Conservation (phyloP, 441 rosid genomes). For the Bruguiera hainesii region DNA sequence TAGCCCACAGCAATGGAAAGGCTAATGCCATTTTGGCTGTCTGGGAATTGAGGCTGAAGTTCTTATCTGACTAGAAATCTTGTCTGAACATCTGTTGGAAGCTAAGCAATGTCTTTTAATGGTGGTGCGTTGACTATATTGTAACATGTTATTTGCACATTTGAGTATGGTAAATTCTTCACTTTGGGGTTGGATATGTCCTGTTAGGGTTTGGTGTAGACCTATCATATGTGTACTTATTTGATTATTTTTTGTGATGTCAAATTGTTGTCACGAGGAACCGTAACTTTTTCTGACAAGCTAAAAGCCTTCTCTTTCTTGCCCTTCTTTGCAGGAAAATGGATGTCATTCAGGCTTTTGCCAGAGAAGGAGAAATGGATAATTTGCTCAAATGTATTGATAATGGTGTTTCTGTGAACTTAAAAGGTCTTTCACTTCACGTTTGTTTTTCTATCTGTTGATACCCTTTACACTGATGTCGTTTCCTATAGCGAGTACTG, state of each 20-base stretch:
- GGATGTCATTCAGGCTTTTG: slow-evolving; percentile 86
- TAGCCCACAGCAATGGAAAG: too few species aligned
- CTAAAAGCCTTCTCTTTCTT: neutral
- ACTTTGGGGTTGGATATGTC: too few species aligned
- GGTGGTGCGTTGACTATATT: too few species aligned
- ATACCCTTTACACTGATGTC: neutral
- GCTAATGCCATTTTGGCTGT: too few species aligned
- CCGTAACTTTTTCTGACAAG: neutral
- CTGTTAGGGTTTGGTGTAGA: too few species aligned
- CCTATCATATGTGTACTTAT: slow-evolving; percentile 1
- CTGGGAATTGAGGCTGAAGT: too few species aligned
- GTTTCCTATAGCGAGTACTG: neutral
- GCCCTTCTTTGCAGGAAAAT: slow-evolving; percentile 50
- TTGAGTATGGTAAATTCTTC: too few species aligned
- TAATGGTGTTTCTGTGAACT: slow-evolving; percentile 63
- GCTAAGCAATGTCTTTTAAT: too few species aligned
- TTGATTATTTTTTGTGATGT: neutral
- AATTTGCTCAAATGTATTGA: slow-evolving; percentile 69
- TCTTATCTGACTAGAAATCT: too few species aligned
- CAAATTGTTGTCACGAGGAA: neutral
- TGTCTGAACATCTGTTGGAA: too few species aligned
- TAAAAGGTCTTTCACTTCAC: slow-evolving; percentile 47
- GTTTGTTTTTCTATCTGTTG: neutral
- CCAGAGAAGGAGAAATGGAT: slow-evolving; percentile 84
- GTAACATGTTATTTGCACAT: too few species aligned